Percentiles rank a stretch among this genome's conserved stretches.
phyloP scores from a whole-genome alignment of 176 grass and related monocot species.

The Neostapfia colusana region DNA sequence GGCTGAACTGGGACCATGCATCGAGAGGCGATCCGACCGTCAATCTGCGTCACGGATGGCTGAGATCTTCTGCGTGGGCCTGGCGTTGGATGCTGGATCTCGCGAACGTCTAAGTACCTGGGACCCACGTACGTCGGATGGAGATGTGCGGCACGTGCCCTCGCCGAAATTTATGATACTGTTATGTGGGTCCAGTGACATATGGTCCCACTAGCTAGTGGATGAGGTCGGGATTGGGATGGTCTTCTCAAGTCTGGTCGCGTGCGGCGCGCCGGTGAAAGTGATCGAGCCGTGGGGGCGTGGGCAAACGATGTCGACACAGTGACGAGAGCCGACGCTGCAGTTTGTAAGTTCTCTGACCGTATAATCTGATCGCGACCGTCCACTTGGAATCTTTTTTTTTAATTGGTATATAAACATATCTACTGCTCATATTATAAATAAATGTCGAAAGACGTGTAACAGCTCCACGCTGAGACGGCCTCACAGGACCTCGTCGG shows the following conservation, averaged over 20 bases:
- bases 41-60: not conserved
- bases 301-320: slow-evolving; percentile 1
- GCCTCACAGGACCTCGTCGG: too few species aligned
- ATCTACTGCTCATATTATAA: too few species aligned
- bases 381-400: too few species aligned
- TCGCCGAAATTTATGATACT: fast-evolving
- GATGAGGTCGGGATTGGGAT: not conserved
- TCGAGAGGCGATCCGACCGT: not conserved
- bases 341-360: too few species aligned
- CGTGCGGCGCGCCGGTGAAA: too few species aligned
- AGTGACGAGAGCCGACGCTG: too few species aligned
- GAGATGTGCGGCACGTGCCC: not conserved
- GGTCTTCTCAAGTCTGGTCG: too few species aligned
- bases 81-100: not conserved
- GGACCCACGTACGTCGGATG: slow-evolving; percentile 3
- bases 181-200: fast-evolving
- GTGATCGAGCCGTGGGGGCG: not conserved
- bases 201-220: not conserved
- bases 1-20: too few species aligned
- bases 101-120: not conserved
- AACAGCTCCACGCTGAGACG: too few species aligned
- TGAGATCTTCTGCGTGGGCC: not conserved
- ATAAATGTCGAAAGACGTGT: too few species aligned
- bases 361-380: too few species aligned
- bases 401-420: too few species aligned